Evolutionary conservation across 2,329 filamentous ascomycete genomes (phyloP), one percentile per base, ranked within the genome.

Genomic region (Parafenestella ontariensis): DNA sequence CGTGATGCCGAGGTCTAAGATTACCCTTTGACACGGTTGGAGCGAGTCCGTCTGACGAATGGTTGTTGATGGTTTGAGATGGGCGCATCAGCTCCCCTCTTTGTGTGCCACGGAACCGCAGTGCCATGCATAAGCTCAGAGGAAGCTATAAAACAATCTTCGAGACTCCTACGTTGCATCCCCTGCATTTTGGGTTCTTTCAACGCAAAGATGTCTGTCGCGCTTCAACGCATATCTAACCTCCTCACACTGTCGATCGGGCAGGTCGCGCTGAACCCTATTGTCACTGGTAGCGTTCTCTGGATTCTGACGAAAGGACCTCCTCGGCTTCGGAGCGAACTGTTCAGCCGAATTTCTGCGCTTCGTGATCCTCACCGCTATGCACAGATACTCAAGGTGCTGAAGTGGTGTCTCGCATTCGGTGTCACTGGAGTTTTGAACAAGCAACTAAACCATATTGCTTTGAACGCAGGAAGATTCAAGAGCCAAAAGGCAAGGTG

Each of bases 381-480:
- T 46, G 60, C 58, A 3, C 54, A 46, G 13, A 48, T 73, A 33
- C 43, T 71, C 20, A 70, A 63, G 21, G 56, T 56, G 1, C 54
- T 76, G 34, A 73, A 73, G 37, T 63, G 61, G 63, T 59, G 73
- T 17, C 55, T 76, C 17, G 65, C 61, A 1, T 45, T 74, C 6
- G 77, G 78, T 3, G 34, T 78, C 2, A 52, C 66, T 43, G 62
- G 57, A 59, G 62, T 52, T 0, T 47, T 65, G 21, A 75, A 75
- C 37, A 54, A 57, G 17, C 55, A 60, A 28, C 57, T 76, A 5
- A 76, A 74, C 28, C 55, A 60, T 7, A 47, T 72, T 11, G 73
- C 74, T 18, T 59, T 75, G 21, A 75, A 81, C 68, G 72, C 75
- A 40, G 80, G 76, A 66, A 70, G 73, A 11, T 45, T 76, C 10